Base-by-base conservation (phyloP, 139 green algal species). In the Pleodorina starrii region DNA sequence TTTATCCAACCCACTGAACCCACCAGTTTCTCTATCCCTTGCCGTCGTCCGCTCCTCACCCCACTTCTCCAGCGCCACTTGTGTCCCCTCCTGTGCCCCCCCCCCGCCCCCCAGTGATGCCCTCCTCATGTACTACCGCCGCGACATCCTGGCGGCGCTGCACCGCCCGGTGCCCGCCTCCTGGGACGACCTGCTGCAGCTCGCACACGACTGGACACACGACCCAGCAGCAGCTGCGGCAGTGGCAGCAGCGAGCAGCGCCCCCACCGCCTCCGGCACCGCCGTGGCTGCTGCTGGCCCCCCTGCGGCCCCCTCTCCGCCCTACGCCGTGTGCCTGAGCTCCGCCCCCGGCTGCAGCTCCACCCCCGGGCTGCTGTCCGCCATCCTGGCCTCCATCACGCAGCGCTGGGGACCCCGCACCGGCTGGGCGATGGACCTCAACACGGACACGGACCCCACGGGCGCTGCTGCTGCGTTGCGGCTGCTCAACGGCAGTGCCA, bases 401-500 rank as follows among this genome's bases (percentile, higher is more conserved):
- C 82, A 88, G 43, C 82, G 16, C 17, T 40, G 23, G 7, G 82
- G 82, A n/a, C 82, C 82, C 14, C n/a, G n/a, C 0, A 51, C n/a
- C 1, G 82, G 82, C 17, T 88, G 82, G 82, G 44, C 46, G 1
- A 1, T 88, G 32, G 82, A 21, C 9, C 82, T 76, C n/a, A 19
- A 80, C 0, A n/a, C n/a, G n/a, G 21, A 68, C 25, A 12, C 44
- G 0, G 32, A 79, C 66, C 66, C 82, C 2, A 10, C 21, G 5
- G 21, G 2, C 6, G 82, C n/a, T n/a, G n/a, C n/a, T n/a, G n/a
- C n/a, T n/a, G n/a, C 63, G 10, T 6, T 50, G 21, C 63, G 42
- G 82, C 82, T 88, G 63, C 40, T 79, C 44, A 88, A 88, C 66
- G 46, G 82, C 82, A 69, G 11, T 11, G 82, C 82, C 44, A 79